These are phyloP conservation scores for Alopecurus myosuroides DNA, from an alignment of 176 grass and related monocot species.

Conservation along the genomic window DNA sequence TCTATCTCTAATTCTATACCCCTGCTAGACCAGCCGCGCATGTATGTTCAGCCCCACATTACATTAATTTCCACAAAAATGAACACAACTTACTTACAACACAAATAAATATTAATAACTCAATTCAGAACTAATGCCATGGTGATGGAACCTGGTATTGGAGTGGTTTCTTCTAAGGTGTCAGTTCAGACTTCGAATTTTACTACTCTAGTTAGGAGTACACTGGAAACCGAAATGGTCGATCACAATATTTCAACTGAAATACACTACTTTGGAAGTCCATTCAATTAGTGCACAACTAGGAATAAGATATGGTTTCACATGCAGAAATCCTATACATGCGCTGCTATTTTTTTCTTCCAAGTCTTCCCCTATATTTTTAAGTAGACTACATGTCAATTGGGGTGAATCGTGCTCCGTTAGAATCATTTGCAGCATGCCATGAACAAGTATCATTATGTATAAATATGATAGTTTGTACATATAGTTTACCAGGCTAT, in stretches of 20 bases:
- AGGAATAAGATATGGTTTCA: background rate
- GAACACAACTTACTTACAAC: background rate
- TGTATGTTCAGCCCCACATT: too few species aligned
- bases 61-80: background rate
- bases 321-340: background rate
- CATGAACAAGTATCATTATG: background rate
- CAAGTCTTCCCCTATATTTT: background rate
- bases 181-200: background rate
- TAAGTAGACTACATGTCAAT: background rate
- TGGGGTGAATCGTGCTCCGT: background rate
- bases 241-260: conserved; percentile 9
- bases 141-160: background rate
- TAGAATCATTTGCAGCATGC: background rate
- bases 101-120: background rate
- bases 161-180: conserved; percentile 3
- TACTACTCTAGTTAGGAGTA: too few species aligned
- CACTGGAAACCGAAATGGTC: background rate
- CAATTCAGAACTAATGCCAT: background rate
- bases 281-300: background rate
- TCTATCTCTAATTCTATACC: too few species aligned
- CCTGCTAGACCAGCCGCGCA: too few species aligned
- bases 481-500: background rate
- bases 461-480: conserved; percentile 2
- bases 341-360: background rate
- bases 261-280: background rate